Percentiles rank a stretch among this genome's conserved stretches.
These are phyloP conservation scores for Thermochaetoides thermophila DNA, from an alignment of 495 filamentous ascomycete genomes.

Conservation along the genomic window DNA sequence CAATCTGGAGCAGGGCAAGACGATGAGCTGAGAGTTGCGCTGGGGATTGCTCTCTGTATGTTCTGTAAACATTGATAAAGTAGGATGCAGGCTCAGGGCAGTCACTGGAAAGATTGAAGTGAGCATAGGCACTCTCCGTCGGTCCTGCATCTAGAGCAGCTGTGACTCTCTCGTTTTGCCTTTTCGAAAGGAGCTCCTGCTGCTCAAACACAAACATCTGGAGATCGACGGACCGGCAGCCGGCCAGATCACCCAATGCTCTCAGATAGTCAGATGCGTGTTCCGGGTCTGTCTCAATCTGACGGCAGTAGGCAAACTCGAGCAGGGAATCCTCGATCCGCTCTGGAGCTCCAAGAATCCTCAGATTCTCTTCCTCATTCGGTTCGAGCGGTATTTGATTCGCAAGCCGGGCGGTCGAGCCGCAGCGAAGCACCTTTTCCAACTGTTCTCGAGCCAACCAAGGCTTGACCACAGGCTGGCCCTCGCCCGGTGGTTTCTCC, in stretches of 20 bases:
- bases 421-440: slow-evolving; percentile 10
- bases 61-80: slow-evolving; percentile 12
- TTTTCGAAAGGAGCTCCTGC: slow-evolving; percentile 2
- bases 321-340: slow-evolving; percentile 12
- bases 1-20: slow-evolving; percentile 12
- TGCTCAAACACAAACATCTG: slow-evolving; percentile 13
- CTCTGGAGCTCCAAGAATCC: slow-evolving; percentile 9
- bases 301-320: slow-evolving; percentile 15
- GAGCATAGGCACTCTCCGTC: slow-evolving; percentile 9
- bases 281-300: slow-evolving; percentile 9
- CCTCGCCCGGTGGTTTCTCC: slow-evolving; percentile 3
- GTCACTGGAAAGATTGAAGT: slow-evolving; percentile 9
- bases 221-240: slow-evolving; percentile 7
- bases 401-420: slow-evolving; percentile 1
- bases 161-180: neutral
- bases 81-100: slow-evolving; percentile 1
- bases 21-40: slow-evolving; percentile 11
- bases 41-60: slow-evolving; percentile 10
- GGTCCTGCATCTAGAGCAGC: neutral
- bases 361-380: slow-evolving; percentile 4
- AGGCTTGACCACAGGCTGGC: slow-evolving; percentile 7
- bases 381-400: neutral
- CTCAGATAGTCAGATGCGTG: slow-evolving; percentile 6
- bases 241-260: slow-evolving; percentile 11
- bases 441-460: slow-evolving; percentile 8